Conservation (phyloP, 768 basidiomycete genomes). For the Pleurotus giganteus region DNA sequence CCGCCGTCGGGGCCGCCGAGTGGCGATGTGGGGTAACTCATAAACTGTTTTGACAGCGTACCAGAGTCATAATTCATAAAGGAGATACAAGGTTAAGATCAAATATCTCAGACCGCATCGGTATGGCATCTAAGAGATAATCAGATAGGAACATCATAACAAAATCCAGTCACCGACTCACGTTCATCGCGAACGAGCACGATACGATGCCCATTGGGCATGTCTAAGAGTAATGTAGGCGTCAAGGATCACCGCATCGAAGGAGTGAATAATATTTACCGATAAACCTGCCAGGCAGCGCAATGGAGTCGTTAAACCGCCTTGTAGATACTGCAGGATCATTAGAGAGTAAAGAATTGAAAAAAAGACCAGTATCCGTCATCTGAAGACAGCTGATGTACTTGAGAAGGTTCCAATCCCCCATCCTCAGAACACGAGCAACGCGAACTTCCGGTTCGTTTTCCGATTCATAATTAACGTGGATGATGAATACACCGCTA, state of each 20-base stretch:
- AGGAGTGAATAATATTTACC: background rate
- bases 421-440: constrained; percentile 29
- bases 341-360: constrained; percentile 33
- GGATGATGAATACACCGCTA: constrained; percentile 9
- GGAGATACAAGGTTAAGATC: background rate
- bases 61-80: background rate
- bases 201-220: background rate
- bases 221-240: background rate
- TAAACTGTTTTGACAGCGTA: background rate
- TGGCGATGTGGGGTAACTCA: too few species aligned
- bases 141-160: background rate
- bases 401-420: constrained; percentile 23
- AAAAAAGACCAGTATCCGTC: constrained; percentile 49
- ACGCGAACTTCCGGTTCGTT: constrained; percentile 19
- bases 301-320: background rate
- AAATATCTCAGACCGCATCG: background rate
- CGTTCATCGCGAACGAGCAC: background rate
- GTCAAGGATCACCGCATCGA: background rate
- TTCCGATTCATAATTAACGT: background rate
- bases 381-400: constrained; percentile 53
- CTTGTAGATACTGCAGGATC: background rate
- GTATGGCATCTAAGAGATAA: background rate
- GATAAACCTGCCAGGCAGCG: background rate
- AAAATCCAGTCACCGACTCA: background rate
- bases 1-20: too few species aligned